Percentiles rank a stretch among this genome's conserved stretches.
These are phyloP conservation scores for Microsporum ferrugineum DNA, from an alignment of 2,329 filamentous ascomycete species.

Conservation along the genomic window DNA sequence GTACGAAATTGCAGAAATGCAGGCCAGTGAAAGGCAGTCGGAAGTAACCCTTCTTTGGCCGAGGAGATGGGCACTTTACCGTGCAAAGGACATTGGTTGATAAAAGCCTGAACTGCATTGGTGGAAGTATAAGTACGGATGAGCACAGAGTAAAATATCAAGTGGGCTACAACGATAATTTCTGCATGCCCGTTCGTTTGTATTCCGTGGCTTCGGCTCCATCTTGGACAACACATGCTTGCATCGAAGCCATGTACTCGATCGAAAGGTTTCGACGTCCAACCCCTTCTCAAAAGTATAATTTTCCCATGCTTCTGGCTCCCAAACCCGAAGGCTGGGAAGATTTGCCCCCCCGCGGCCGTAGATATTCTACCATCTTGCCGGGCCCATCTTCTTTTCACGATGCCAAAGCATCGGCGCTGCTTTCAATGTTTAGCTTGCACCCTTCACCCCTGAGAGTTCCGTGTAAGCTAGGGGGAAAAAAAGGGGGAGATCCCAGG, in stretches of 20 bases:
- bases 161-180: not conserved
- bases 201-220: not conserved
- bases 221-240: not conserved
- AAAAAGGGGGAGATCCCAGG: not conserved
- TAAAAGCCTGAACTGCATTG: not conserved
- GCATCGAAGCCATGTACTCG: not conserved
- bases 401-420: not conserved
- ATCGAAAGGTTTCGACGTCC: not conserved
- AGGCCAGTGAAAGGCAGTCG: not conserved
- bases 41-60: not conserved
- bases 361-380: conserved; percentile 1
- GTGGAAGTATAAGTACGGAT: not conserved
- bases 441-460: not conserved
- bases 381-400: not conserved
- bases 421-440: not conserved
- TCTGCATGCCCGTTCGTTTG: not conserved
- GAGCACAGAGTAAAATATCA: not conserved
- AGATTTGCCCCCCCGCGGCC: not conserved
- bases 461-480: not conserved
- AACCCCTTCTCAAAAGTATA: not conserved
- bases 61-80: not conserved
- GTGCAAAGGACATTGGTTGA: not conserved
- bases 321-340: not conserved
- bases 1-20: no score
- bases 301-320: not conserved